Evolutionary conservation across 2,329 filamentous ascomycete genomes (phyloP).

Genomic region (Aspergillus pseudotamarii): DNA sequence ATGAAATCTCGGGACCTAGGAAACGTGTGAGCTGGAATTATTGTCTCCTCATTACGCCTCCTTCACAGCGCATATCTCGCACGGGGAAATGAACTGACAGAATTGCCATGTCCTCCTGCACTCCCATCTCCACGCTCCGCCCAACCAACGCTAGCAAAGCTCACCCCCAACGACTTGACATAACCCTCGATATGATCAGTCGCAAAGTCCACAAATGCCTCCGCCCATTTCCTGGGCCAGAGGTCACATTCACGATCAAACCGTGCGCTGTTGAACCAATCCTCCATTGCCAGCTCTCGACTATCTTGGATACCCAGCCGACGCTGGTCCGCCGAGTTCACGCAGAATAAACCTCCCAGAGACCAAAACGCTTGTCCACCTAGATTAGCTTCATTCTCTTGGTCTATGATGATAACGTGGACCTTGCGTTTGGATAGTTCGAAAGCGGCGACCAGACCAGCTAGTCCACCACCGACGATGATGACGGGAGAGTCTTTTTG

Average conservation of each 20-base stretch:
- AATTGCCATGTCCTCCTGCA: neutral
- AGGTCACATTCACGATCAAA: neutral
- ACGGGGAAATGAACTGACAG: neutral
- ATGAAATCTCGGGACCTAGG: neutral
- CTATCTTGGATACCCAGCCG: neutral
- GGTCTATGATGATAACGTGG: neutral
- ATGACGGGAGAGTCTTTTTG: neutral
- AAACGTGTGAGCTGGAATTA: neutral
- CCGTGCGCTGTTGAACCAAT: neutral
- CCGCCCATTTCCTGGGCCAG: neutral
- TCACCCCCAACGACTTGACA: neutral
- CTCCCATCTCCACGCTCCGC: neutral
- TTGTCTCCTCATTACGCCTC: neutral
- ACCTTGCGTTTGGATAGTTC: neutral
- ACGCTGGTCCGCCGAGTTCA: neutral
- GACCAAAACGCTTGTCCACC: neutral
- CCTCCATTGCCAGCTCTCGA: neutral
- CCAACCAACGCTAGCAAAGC: neutral
- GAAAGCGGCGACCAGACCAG: neutral
- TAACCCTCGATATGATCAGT: neutral
- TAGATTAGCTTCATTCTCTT: neutral
- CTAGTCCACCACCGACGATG: neutral
- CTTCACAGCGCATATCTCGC: no score
- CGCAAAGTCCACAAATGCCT: neutral
- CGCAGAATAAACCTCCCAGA: neutral